phyloP scores from a whole-genome alignment of 1,284 basidiomycete genomes.

The Dichomitus squalens region DNA sequence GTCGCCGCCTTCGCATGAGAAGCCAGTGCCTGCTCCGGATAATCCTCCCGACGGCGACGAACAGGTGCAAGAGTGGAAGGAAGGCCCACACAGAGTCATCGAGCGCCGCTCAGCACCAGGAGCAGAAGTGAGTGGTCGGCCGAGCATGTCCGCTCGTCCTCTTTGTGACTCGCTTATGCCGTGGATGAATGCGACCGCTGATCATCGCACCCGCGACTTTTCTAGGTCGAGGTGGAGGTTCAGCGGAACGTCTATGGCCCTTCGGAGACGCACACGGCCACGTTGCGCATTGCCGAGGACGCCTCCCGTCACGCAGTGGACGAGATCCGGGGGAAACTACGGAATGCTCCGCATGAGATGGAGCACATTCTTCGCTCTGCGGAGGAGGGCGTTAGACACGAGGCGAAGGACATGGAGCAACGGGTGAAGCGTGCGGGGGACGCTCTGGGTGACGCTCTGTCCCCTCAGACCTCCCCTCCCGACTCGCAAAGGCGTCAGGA shows the following conservation, averaged over 20 bases:
- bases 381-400: conserved; percentile 26
- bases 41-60: conserved; percentile 49
- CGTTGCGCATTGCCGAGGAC: conserved; percentile 30
- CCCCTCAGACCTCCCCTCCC: conserved; percentile 6
- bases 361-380: conserved; percentile 38
- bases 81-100: conserved; percentile 69
- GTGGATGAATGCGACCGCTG: conserved; percentile 3
- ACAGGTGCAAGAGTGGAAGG: conserved; percentile 58
- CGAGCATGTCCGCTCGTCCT: conserved; percentile 8
- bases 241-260: conserved; percentile 46
- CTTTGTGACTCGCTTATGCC: background rate
- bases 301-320: conserved; percentile 30
- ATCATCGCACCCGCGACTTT: background rate
- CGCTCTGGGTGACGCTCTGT: conserved; percentile 23
- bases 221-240: conserved; percentile 65
- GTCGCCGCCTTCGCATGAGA: conserved; percentile 33
- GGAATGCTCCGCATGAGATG: conserved; percentile 34
- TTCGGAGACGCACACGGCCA: conserved; percentile 28
- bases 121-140: conserved; percentile 55
- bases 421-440: conserved; percentile 22
- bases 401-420: conserved; percentile 20
- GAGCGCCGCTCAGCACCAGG: conserved; percentile 60
- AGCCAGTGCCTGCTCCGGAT: conserved; percentile 38
- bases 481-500: conserved; percentile 2
- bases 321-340: conserved; percentile 32